Evolutionary conservation across 2,329 filamentous ascomycete species (phyloP), one percentile per base, ranked within the genome.

Genomic region (Aspergillus sp.): DNA sequence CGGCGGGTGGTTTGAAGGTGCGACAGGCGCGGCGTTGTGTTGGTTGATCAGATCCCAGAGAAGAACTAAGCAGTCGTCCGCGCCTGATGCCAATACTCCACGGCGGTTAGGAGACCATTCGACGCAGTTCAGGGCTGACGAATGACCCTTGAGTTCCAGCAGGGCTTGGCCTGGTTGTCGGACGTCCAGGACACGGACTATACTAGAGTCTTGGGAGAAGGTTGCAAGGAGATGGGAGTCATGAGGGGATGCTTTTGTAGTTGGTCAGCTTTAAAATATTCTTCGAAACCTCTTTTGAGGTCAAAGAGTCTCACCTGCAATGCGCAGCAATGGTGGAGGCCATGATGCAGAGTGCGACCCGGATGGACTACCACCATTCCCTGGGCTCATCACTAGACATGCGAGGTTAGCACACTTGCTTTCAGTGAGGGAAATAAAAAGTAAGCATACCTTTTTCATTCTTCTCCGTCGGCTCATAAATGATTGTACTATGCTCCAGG

Each of bases 401-500:
- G 19, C 19, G 19, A 29, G 19, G 8, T 48, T 26, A 53, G 47
- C 19, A 36, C 0, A 6, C 4, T 19, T 36, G 34, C 34, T 3
- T 7, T 9, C 5, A 10, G 5, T 5, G 5, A 12, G n/a, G 7
- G 19, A 8, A 26, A 29, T 26, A 43, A 8, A 6, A 4, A 36
- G 29, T 28, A 40, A 6, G 62, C 72, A 54, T 73, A 88, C 86
- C 78, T 74, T 71, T 73, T 43, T 77, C 74, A 26, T 85, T 83
- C 70, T 96, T 96, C 56, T 89, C 86, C 0, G 88, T 91, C 4
- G 93, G 93, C 68, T 98, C 93, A 66, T 98, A 98, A 54, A 98
- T 98, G 65, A 98, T 98, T 43, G 93, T 98, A 55, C 90, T 96
- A 67, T 98, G 93, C 65, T 98, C 93, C 45, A 98, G 73, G 66